phyloP scores from a whole-genome alignment of 108 stramenopile species.

The Discostella pseudostelligera region DNA sequence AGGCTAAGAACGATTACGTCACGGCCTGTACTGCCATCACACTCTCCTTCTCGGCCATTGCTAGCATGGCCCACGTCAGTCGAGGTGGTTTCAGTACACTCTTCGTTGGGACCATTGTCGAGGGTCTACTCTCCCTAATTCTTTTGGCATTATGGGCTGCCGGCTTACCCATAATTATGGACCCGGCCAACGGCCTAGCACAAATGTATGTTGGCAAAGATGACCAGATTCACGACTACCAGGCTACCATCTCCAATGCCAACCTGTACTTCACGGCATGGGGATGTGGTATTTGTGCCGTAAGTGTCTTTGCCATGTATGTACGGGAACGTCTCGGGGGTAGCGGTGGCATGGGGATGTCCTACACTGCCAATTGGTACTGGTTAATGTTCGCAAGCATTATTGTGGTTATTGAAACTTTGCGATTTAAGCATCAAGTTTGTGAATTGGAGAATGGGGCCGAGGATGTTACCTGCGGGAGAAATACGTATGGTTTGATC shows the following conservation, averaged over 20 bases:
- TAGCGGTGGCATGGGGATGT: constrained; percentile 20
- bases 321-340: constrained; percentile 41
- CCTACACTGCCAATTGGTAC: constrained; percentile 44
- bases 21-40: constrained; percentile 29
- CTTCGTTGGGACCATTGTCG: constrained; percentile 42
- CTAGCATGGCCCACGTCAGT: constrained; percentile 19
- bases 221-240: constrained; percentile 23
- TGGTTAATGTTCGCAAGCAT: constrained; percentile 37
- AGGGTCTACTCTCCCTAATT: constrained; percentile 31
- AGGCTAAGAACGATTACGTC: constrained; percentile 11
- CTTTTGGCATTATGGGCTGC: constrained; percentile 36
- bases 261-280: constrained; percentile 41
- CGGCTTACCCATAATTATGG: constrained; percentile 40
- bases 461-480: constrained; percentile 21
- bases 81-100: constrained; percentile 13
- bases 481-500: constrained; percentile 42
- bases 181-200: constrained; percentile 39
- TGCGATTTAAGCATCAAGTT: constrained; percentile 46
- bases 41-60: constrained; percentile 18
- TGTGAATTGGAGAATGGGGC: constrained; percentile 36
- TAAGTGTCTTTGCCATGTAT: constrained; percentile 38
- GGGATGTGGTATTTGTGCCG: constrained; percentile 26
- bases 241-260: constrained; percentile 45
- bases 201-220: constrained; percentile 47
- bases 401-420: constrained; percentile 44